Evolutionary conservation across 1,139 yeast genomes (phyloP).

Genomic region (Magnusiomyces suaveolens): DNA sequence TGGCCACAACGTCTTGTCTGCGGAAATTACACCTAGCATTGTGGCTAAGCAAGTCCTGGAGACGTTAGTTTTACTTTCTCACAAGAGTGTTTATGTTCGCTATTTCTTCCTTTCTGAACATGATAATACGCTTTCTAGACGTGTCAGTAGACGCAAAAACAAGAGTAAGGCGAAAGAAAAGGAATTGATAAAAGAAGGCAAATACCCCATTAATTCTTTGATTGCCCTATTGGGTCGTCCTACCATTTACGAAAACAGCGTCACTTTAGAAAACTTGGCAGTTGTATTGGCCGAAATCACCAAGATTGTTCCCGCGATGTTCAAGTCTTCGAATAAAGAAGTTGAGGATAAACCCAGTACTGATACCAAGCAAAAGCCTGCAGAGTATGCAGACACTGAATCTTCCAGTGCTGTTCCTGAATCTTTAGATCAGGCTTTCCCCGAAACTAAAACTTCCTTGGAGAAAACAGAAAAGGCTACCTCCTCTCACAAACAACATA

Average conservation of each 20-base stretch:
- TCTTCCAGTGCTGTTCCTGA: slow-evolving; percentile 4
- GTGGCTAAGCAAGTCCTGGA: slow-evolving; percentile 75
- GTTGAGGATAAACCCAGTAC: slow-evolving; percentile 11
- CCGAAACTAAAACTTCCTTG: slow-evolving; percentile 10
- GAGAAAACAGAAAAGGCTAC: slow-evolving; percentile 16
- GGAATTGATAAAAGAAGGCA: slow-evolving; percentile 36
- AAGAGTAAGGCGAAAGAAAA: slow-evolving; percentile 34
- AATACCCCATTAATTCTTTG: slow-evolving; percentile 64
- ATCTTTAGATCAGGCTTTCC: slow-evolving; percentile 2
- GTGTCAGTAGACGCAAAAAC: slow-evolving; percentile 32
- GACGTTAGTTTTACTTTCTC: slow-evolving; percentile 61
- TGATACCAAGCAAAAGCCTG: slow-evolving; percentile 9
- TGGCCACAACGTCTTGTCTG: slow-evolving; percentile 28
- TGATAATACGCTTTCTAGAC: slow-evolving; percentile 48
- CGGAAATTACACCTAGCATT: slow-evolving; percentile 55
- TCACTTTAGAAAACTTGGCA: slow-evolving; percentile 67
- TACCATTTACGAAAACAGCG: slow-evolving; percentile 59
- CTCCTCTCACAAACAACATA: slow-evolving; percentile 29
- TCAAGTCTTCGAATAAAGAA: slow-evolving; percentile 19
- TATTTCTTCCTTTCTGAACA: slow-evolving; percentile 76
- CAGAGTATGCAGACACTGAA: slow-evolving; percentile 13
- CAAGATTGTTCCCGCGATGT: slow-evolving; percentile 46
- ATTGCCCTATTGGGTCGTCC: slow-evolving; percentile 54
- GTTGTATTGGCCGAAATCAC: slow-evolving; percentile 69
- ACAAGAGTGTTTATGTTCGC: slow-evolving; percentile 58